A percentile compares a stretch with the other conserved stretches of the same genome.
These are phyloP conservation scores for Fusarium odoratissimum DNA, from an alignment of 2,329 filamentous ascomycete genomes.

Conservation along the genomic window DNA sequence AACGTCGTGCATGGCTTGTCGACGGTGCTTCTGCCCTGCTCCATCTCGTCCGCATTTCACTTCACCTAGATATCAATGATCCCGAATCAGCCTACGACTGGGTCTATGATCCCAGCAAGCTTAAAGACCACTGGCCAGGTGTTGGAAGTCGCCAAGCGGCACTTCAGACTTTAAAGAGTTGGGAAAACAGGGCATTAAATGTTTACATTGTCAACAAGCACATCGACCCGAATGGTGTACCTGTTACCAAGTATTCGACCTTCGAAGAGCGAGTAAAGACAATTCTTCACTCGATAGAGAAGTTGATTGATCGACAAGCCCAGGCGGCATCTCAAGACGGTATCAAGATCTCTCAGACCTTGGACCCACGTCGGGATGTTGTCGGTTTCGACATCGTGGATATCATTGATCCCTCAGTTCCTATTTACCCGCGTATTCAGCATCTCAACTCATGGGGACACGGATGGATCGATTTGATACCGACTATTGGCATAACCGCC, in stretches of 20 bases:
- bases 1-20: conserved; percentile 16
- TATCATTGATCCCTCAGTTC: background rate
- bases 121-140: conserved; percentile 1
- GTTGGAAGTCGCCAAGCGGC: conserved; percentile 3
- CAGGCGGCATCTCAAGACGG: conserved; percentile 2
- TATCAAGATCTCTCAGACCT: background rate
- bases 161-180: conserved; percentile 5
- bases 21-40: conserved; percentile 28
- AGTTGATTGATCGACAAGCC: conserved; percentile 3
- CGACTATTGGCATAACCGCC: background rate
- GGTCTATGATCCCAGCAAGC: conserved; percentile 6
- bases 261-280: background rate
- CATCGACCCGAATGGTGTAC: rapidly evolving
- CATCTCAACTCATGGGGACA: conserved; percentile 1
- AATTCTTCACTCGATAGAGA: conserved; percentile 5
- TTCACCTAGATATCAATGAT: conserved; percentile 3
- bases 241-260: background rate
- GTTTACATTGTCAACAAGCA: background rate
- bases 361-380: conserved; percentile 8
- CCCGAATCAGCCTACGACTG: conserved; percentile 24
- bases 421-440: conserved; percentile 1
- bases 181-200: conserved; percentile 1
- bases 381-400: conserved; percentile 13
- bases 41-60: conserved; percentile 22
- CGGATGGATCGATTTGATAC: conserved; percentile 13